A percentile compares a stretch with the other conserved stretches of the same genome.
Conservation (phyloP, 148 eudicot genomes). For the Rhododendron vialii region DNA sequence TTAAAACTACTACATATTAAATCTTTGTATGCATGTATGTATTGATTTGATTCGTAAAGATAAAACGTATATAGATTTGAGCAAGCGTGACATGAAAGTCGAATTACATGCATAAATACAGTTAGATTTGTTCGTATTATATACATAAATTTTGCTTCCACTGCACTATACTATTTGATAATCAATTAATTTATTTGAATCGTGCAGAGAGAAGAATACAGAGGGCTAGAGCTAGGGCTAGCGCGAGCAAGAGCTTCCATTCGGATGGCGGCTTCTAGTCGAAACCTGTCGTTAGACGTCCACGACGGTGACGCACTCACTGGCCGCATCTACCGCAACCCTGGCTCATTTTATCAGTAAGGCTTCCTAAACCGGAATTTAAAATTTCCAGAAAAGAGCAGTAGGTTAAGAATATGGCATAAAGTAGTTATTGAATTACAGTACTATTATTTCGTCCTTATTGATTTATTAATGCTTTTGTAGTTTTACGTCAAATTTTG, state of each 20-base stretch:
- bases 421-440: not conserved
- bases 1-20: not conserved
- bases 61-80: not conserved
- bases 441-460: not conserved
- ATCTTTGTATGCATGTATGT: not conserved
- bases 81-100: not conserved
- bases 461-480: not conserved
- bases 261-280: conserved; percentile 32
- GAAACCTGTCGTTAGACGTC: conserved; percentile 24
- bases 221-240: conserved; percentile 46
- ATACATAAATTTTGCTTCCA: no score
- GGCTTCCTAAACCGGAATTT: not conserved
- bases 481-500: not conserved
- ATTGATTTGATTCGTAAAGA: no score
- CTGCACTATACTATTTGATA: no score
- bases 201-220: conserved; percentile 22
- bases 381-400: not conserved
- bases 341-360: conserved; percentile 61
- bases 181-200: no score
- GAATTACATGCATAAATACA: no score
- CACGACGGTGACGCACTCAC: conserved; percentile 11
- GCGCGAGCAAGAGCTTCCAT: conserved; percentile 67
- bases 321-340: conserved; percentile 45
- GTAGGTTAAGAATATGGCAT: not conserved
- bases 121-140: no score